These are phyloP conservation scores for Platismatia glauca DNA, from an alignment of 495 filamentous ascomycete species.

Conservation along the genomic window DNA sequence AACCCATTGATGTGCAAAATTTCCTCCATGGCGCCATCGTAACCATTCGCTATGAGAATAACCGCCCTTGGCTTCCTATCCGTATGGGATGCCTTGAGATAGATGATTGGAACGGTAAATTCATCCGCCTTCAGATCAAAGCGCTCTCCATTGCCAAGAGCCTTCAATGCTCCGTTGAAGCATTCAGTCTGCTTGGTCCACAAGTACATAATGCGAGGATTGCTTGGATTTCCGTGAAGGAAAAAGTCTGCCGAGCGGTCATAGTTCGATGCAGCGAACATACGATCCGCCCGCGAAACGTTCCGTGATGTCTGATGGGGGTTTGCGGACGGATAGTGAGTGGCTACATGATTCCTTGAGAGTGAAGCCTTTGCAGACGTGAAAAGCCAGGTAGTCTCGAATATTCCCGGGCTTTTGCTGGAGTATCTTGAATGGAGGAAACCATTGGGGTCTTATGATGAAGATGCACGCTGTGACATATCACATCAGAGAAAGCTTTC, in stretches of 20 bases:
- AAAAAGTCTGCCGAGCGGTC: slow-evolving; percentile 38
- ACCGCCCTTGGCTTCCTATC: slow-evolving; percentile 25
- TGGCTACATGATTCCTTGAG: neutral
- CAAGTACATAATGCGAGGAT: slow-evolving; percentile 28
- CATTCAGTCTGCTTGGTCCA: slow-evolving; percentile 37
- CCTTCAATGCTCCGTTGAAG: slow-evolving; percentile 37
- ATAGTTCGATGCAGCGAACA: slow-evolving; percentile 35
- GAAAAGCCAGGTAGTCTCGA: neutral
- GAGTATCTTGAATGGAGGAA: neutral
- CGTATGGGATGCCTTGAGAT: slow-evolving; percentile 18
- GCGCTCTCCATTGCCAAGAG: slow-evolving; percentile 33
- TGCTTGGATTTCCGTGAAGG: slow-evolving; percentile 33
- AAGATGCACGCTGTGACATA: neutral
- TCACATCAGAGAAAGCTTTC: neutral
- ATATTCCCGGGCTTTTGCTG: neutral
- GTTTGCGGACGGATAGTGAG: neutral
- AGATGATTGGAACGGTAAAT: slow-evolving; percentile 31
- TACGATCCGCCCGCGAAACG: neutral
- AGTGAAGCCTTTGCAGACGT: neutral
- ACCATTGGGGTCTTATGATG: neutral
- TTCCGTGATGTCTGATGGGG: neutral
- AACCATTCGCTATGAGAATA: slow-evolving; percentile 34
- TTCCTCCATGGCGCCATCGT: slow-evolving; percentile 40
- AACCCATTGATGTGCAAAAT: slow-evolving; percentile 30
- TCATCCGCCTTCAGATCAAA: slow-evolving; percentile 25